Evolutionary conservation across 225 moss, liverwort and hornwort genomes (phyloP).

Genomic region (Marchantia polymorpha): DNA sequence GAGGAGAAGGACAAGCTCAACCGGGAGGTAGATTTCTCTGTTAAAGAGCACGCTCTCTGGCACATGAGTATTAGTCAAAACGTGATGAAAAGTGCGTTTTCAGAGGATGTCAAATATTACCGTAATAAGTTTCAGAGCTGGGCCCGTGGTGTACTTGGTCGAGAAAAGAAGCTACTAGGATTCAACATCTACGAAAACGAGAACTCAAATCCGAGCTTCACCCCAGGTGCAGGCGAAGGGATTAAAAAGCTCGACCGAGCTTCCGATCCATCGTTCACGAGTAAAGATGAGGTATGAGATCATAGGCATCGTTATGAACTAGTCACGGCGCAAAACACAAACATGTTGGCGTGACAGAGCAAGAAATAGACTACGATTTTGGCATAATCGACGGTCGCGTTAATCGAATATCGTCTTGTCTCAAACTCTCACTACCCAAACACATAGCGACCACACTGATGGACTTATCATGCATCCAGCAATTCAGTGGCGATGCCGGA

Average conservation of each 20-base stretch:
- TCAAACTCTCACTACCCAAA: no score
- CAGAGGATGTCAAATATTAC: constrained; percentile 66
- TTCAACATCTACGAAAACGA: constrained; percentile 49
- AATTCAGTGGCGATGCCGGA: no score
- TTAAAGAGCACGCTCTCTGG: constrained; percentile 77
- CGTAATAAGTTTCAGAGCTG: constrained; percentile 69
- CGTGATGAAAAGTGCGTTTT: constrained; percentile 51
- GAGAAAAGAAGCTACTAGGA: constrained; percentile 60
- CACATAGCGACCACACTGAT: no score
- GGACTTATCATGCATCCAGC: no score
- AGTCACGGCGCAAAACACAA: no score
- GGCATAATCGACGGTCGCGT: no score
- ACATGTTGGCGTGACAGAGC: no score
- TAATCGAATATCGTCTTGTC: no score
- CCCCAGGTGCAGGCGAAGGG: constrained; percentile 47
- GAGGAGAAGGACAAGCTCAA: constrained; percentile 48
- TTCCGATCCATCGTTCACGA: constrained; percentile 35
- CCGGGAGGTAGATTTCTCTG: constrained; percentile 62
- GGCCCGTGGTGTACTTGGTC: constrained; percentile 67
- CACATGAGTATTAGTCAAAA: constrained; percentile 63
- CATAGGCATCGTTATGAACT: no score
- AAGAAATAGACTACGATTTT: no score
- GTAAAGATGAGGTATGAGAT: constrained; percentile 19
- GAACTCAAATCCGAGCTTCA: constrained; percentile 50
- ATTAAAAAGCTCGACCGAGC: constrained; percentile 53